Percentiles rank a stretch among this genome's conserved stretches.
Evolutionary conservation across 169 alveolate species (phyloP).

Genomic region (Cryptosporidium baileyi): DNA sequence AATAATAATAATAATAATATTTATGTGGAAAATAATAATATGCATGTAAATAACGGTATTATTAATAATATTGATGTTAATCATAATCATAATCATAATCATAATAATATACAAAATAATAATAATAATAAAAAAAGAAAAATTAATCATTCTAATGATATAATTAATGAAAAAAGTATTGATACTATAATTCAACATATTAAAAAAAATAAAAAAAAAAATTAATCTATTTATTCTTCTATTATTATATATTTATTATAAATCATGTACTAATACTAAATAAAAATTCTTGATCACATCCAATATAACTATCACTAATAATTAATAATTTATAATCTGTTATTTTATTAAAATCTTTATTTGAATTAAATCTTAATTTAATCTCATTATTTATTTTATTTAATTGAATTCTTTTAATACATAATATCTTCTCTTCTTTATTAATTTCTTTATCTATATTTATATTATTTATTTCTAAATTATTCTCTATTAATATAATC

Average conservation of each 20-base stretch:
- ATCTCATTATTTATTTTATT: constrained; percentile 73
- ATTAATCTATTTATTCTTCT: background rate
- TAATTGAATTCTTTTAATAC: constrained; percentile 69
- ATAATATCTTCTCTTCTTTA: constrained; percentile 71
- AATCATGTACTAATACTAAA: background rate
- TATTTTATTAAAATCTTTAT: constrained; percentile 78
- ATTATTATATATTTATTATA: background rate
- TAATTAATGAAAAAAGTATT: constrained; percentile 9
- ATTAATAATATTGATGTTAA: background rate
- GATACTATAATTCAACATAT: background rate
- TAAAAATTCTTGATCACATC: constrained; percentile 82
- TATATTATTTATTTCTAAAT: constrained; percentile 83
- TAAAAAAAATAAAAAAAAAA: constrained; percentile 2
- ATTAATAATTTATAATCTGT: constrained; percentile 46
- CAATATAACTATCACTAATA: constrained; percentile 84
- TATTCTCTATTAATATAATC: constrained; percentile 90
- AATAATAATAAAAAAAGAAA: background rate
- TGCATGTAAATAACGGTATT: background rate
- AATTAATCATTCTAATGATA: background rate
- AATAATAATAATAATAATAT: background rate
- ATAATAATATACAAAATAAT: background rate
- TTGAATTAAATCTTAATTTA: constrained; percentile 84
- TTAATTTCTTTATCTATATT: constrained; percentile 85
- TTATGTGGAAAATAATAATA: background rate
- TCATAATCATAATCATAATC: background rate